Base-by-base conservation (phyloP, 805 yeast genomes). In the Candida pseudofarinosa region DNA sequence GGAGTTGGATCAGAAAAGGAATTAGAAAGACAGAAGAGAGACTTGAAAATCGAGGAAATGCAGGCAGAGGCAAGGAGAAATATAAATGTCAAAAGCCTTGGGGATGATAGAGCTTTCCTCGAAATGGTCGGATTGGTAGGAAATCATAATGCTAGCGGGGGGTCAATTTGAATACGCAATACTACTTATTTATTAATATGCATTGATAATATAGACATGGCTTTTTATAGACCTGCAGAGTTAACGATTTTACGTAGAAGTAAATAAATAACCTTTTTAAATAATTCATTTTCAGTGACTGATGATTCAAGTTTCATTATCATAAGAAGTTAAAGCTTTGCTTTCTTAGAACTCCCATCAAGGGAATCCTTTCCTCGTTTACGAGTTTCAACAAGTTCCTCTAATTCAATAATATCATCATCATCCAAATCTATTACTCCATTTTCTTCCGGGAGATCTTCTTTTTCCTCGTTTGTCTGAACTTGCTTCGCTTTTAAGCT, bases 41-140 rank as follows among this genome's bases (percentile, higher is more conserved):
- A 77, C 46, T 85, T 96, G 93, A 89, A 83, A 52, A 89, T 97
- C 97, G 97, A 91, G 57, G 85, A 83, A 55, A 71, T 80, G 38
- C 96, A 88, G 58, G 95, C 95, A 0, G 76, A 80, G 51, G 82
- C 88, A 31, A 71, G 97, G 40, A 85, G 83, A 53, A 72, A 77
- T 20, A 76, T 89, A 2, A 88, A 89, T 54, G 50, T 82, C 26
- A 72, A 76, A 40, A 77, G 75, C 43, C 57, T 85, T 50, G 85
- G 86, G 1, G 97, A 90, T 53, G 96, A 88, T 40, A 64, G 88
- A 43, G 95, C 96, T 0, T 68, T 90, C 38, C 64, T 90, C 48
- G 97, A 89, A 51, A 76, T 90, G 88, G 97, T 88, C 0, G 83
- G 83, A 0, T 56, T 79, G 35, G 73, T 76, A 4, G 81, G 82